Percentiles rank a stretch among this genome's conserved stretches.
Evolutionary conservation across 1,139 yeast genomes (phyloP).

Genomic region (Yamadazyma conglobata): DNA sequence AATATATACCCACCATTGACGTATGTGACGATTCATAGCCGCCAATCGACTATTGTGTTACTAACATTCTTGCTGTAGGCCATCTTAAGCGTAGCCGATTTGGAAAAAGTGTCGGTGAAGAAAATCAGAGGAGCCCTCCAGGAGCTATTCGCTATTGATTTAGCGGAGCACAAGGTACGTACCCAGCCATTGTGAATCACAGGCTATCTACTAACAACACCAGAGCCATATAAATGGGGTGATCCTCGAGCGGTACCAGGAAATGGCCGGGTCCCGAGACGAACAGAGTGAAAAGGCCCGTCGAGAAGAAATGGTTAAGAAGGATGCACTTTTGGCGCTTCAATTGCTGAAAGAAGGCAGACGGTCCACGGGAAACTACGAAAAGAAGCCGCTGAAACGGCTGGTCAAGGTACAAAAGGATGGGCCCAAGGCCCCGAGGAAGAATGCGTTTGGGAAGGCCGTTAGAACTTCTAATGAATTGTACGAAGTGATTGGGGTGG

Average conservation of each 20-base stretch:
- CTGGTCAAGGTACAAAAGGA: slow-evolving; percentile 6
- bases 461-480: slow-evolving; percentile 51
- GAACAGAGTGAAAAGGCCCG: slow-evolving; percentile 28
- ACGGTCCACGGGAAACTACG: slow-evolving; percentile 3
- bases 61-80: slow-evolving; percentile 49
- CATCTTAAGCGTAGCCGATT: slow-evolving; percentile 68
- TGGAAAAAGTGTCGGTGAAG: slow-evolving; percentile 69
- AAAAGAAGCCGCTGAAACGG: slow-evolving; percentile 6
- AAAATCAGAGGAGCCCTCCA: slow-evolving; percentile 68
- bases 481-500: slow-evolving; percentile 35
- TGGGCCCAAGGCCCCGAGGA: slow-evolving; percentile 7
- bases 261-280: slow-evolving; percentile 37
- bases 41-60: slow-evolving; percentile 6
- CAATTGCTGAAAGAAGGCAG: slow-evolving; percentile 34
- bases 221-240: slow-evolving; percentile 57
- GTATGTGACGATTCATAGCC: slow-evolving; percentile 35
- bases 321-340: slow-evolving; percentile 47
- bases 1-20: slow-evolving; percentile 66
- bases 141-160: slow-evolving; percentile 58
- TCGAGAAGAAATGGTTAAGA: slow-evolving; percentile 30
- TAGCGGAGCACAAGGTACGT: slow-evolving; percentile 48
- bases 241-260: slow-evolving; percentile 58
- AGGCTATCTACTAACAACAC: neutral
- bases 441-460: slow-evolving; percentile 33
- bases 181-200: neutral